A percentile compares a stretch with the other conserved stretches of the same genome.
Evolutionary conservation across 2,329 filamentous ascomycete genomes (phyloP).

Genomic region (Epichloe sibirici): DNA sequence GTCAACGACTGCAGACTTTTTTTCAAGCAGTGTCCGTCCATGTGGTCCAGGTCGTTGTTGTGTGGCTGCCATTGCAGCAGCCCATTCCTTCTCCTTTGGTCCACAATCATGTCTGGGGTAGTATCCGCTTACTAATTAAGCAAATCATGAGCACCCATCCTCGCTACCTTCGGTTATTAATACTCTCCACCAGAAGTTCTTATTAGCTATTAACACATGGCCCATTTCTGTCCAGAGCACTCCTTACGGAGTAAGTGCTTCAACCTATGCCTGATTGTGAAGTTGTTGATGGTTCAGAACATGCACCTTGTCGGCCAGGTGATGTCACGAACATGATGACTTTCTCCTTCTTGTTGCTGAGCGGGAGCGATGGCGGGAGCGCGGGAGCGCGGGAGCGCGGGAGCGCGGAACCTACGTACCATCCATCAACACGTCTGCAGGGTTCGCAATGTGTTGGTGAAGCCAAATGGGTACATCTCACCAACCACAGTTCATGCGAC

Average conservation of each 20-base stretch:
- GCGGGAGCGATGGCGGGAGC: background rate
- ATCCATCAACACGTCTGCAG: background rate
- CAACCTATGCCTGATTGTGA: no score
- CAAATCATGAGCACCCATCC: background rate
- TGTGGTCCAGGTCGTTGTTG: background rate
- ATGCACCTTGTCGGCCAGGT: no score
- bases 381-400: background rate
- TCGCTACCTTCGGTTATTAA: background rate
- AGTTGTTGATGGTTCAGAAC: no score
- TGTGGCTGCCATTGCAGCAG: background rate
- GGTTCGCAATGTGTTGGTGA: background rate
- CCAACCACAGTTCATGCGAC: background rate
- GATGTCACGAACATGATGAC: no score
- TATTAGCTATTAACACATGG: background rate
- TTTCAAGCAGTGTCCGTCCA: background rate
- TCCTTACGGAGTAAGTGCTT: no score
- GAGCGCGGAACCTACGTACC: background rate
- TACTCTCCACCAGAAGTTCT: background rate
- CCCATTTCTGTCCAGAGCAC: background rate
- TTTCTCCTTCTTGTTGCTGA: background rate
- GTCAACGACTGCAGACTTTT: background rate
- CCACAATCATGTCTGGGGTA: background rate
- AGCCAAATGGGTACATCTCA: no score
- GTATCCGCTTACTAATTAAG: background rate
- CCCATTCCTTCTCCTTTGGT: background rate